Conservation (phyloP, 306 rosid species). For the Lotus japonicus region DNA sequence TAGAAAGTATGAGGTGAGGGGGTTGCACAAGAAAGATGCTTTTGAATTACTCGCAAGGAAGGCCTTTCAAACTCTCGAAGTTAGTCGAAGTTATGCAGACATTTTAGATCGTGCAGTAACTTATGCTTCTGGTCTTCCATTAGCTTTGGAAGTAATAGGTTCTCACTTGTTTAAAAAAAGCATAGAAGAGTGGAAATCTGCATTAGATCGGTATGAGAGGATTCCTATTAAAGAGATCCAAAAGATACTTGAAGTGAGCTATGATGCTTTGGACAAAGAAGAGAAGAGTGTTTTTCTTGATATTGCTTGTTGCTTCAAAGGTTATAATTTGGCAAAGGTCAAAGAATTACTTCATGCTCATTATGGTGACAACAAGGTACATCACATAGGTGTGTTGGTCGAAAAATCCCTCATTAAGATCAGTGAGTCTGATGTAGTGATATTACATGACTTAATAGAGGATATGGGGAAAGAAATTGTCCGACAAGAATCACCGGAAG, state of each 20-base stretch:
- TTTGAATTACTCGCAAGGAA: not conserved
- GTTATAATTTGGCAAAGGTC: not conserved
- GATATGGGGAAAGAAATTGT: conserved; percentile 5
- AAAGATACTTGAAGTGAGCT: not conserved
- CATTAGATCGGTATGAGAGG: not conserved
- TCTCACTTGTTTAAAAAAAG: not conserved
- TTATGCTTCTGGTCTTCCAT: not conserved
- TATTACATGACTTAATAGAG: not conserved
- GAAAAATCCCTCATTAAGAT: conserved; percentile 6
- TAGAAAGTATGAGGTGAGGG: not conserved
- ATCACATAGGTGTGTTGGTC: not conserved
- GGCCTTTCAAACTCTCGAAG: not conserved
- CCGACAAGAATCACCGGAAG: not conserved
- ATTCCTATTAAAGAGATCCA: not conserved
- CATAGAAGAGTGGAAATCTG: not conserved
- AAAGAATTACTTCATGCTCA: not conserved
- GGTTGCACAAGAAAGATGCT: not conserved
- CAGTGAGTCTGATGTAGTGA: not conserved
- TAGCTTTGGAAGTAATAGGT: conserved; percentile 9
- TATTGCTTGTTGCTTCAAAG: not conserved
- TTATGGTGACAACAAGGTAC: not conserved
- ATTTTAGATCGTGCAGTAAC: not conserved
- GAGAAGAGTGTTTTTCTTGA: conserved; percentile 6
- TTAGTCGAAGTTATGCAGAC: not conserved
- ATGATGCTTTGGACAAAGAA: not conserved